Evolutionary conservation across 2,329 filamentous ascomycete genomes (phyloP), one percentile per base, ranked within the genome.

Genomic region (Aspergillus pseudonomiae): DNA sequence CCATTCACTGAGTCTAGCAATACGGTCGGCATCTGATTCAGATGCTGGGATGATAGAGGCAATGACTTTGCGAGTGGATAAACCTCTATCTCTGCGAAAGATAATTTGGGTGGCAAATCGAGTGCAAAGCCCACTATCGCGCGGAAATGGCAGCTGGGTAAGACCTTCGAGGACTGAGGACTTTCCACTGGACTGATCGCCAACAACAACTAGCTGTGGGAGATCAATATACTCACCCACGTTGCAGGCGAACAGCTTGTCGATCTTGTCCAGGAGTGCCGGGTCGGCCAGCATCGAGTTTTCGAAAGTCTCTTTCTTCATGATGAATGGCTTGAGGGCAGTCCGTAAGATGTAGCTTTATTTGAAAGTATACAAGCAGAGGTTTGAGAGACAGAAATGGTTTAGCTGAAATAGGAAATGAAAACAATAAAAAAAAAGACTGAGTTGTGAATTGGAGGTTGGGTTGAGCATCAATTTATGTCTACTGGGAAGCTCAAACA

Each of bases 51-150:
- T 79, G 21, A 83, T 80, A 0, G 71, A 77, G 2, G 77, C 75
- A 1, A 65, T 70, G 45, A 79, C 75, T 0, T 6, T 66, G 57
- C 48, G 62, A 3, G 64, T 34, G 0, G 52, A n/a, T 14, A 56
- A 39, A 1, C 43, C 58, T 19, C 63, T 11, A 11, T 69, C 66
- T 41, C 78, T 74, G 0, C 79, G 79, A 30, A 82, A 77, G 14
- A 76, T 80, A 52, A 85, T 83, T 62, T 83, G 78, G 0, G 81
- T 84, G 0, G 81, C 80, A 67, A 81, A 82, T 2, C 79, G 68
- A 2, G 81, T 83, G 54, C 80, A 82, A 4, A 81, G 67, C 0
- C 75, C 76, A 41, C 68, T 71, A 28, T 73, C 79, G 75, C 66
- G 73, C 46, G 39, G 73, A 73, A 24, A 75, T 74, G 26, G 78